Evolutionary conservation across 345 rosid genomes (phyloP), one percentile per base, ranked within the genome.

Genomic region (Jatropha curcas): DNA sequence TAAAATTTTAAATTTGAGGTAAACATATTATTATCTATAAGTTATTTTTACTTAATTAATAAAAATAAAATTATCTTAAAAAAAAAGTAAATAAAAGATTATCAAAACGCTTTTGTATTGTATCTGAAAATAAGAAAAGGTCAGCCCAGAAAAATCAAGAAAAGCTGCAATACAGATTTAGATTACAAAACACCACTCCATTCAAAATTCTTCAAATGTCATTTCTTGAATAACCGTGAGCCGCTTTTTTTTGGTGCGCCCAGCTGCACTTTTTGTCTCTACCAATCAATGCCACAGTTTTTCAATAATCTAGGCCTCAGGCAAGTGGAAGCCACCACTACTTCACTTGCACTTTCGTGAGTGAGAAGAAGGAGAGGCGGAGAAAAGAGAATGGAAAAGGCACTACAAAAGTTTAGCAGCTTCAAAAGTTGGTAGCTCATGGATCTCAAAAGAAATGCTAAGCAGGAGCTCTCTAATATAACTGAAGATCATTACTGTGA

Each of bases 401-500:
- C 98, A 10, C 73, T 95, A 33, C 89, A 98, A 37, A 92, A 86
- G 83, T 97, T 95, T 58, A 82, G 83, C 76, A 92, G 98, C 90
- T 86, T 95, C 41, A n/a, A 95, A 89, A 76, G 89, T 90, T 2
- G 90, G 95, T 45, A 76, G 90, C 65, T 84, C 84, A 4, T 94
- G 98, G 98, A 88, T 94, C 86, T 89, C 98, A 0, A 94, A 87
- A 86, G 90, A 89, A 82, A n/a, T n/a, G 98, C 98, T 60, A 92
- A 90, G 80, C 91, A 87, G 71, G 98, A 94, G 85, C 71, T 94
- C 81, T 81, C 91, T 37, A 90, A 88, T 85, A 90, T 94, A 70
- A 74, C 94, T 68, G 92, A 84, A 64, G 98, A 94, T n/a, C 76
- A 73, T 94, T 83, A 81, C 86, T 70, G 98, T 94, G 35, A 85